phyloP scores from a whole-genome alignment of 2,329 filamentous ascomycete species.

The Aplosporella prunicola region DNA sequence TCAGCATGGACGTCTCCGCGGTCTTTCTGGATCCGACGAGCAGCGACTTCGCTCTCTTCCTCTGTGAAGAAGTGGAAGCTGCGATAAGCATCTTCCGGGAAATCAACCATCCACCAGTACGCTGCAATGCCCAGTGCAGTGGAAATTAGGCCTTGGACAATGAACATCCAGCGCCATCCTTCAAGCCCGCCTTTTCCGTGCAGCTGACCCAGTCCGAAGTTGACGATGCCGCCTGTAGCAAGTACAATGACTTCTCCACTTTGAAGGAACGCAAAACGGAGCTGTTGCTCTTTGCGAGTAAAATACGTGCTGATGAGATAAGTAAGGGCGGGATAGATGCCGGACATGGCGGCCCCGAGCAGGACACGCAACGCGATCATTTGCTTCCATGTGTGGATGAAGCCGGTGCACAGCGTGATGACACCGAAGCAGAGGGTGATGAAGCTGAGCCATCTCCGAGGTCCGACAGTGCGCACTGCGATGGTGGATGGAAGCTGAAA shows the following conservation, averaged over 20 bases:
- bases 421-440: slow-evolving; percentile 54
- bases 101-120: slow-evolving; percentile 64
- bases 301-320: slow-evolving; percentile 51
- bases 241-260: slow-evolving; percentile 56
- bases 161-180: slow-evolving; percentile 62
- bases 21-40: slow-evolving; percentile 50
- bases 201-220: slow-evolving; percentile 58
- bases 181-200: slow-evolving; percentile 46
- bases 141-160: slow-evolving; percentile 56
- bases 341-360: slow-evolving; percentile 53
- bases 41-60: slow-evolving; percentile 47
- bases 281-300: slow-evolving; percentile 54
- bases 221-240: slow-evolving; percentile 57
- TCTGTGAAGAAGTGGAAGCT: slow-evolving; percentile 50
- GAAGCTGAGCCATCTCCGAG: slow-evolving; percentile 51
- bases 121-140: slow-evolving; percentile 48
- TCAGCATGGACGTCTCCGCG: slow-evolving; percentile 51
- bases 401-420: slow-evolving; percentile 59
- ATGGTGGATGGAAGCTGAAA: slow-evolving; percentile 62
- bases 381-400: slow-evolving; percentile 56
- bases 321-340: slow-evolving; percentile 32
- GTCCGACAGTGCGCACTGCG: slow-evolving; percentile 55
- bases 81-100: slow-evolving; percentile 51
- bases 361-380: slow-evolving; percentile 60
- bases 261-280: slow-evolving; percentile 56